phyloP scores from a whole-genome alignment of 768 basidiomycete genomes.

The Boletellus ananas region DNA sequence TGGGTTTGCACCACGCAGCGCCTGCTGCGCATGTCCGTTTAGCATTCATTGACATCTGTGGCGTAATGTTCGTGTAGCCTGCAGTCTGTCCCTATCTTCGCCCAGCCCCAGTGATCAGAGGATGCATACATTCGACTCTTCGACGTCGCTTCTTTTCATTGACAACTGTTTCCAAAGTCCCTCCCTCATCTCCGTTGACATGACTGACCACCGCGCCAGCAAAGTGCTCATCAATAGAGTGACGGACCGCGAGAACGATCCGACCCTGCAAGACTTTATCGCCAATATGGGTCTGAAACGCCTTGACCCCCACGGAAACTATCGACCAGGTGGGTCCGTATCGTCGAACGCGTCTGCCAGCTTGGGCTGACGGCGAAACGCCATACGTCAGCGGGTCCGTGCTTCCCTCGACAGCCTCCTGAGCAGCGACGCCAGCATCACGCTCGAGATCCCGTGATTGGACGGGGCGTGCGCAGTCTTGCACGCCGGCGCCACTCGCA shows the following conservation, averaged over 20 bases:
- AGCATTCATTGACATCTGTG: slow-evolving; percentile 13
- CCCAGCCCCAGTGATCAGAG: slow-evolving; percentile 5
- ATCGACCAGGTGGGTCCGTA: neutral
- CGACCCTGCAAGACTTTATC: neutral
- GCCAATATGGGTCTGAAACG: neutral
- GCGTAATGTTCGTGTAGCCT: slow-evolving; percentile 6
- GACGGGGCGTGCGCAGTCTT: neutral
- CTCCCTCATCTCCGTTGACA: slow-evolving; percentile 24
- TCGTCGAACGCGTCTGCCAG: neutral
- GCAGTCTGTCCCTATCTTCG: slow-evolving; percentile 5
- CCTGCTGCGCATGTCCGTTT: slow-evolving; percentile 1
- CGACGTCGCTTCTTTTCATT: slow-evolving; percentile 17
- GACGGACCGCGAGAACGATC: neutral
- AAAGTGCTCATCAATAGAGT: neutral
- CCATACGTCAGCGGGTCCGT: neutral
- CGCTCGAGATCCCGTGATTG: neutral
- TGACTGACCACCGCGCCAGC: neutral
- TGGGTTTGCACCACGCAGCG: slow-evolving; percentile 4
- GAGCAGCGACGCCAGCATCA: neutral
- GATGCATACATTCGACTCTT: slow-evolving; percentile 8
- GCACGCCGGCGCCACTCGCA: slow-evolving; percentile 17
- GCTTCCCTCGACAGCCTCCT: too few species aligned
- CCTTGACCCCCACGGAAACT: neutral
- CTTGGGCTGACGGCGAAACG: neutral
- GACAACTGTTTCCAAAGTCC: slow-evolving; percentile 4